phyloP scores from a whole-genome alignment of 106 monocot genomes.

The Agapanthus africanus region DNA sequence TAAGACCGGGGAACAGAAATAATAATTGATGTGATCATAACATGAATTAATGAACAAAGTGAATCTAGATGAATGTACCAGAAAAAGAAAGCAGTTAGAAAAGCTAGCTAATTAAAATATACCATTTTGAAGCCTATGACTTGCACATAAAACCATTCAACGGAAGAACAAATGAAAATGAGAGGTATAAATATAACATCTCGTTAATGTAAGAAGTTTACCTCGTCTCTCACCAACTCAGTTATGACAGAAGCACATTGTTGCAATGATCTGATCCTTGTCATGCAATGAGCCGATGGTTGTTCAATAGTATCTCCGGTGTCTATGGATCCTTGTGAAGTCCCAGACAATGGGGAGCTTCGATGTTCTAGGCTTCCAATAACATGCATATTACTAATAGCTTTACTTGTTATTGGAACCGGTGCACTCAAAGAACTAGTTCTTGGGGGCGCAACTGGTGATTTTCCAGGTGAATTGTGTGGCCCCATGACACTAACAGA shows the following conservation, averaged over 20 bases:
- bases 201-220: constrained; percentile 20
- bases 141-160: too few relatives aligned
- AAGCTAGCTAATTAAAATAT: neutral
- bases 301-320: constrained; percentile 61
- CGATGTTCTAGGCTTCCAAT: constrained; percentile 42
- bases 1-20: too few relatives aligned
- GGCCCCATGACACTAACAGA: constrained; percentile 34
- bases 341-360: constrained; percentile 45
- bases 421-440: constrained; percentile 54
- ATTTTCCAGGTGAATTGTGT: constrained; percentile 44
- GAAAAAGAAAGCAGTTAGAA: neutral
- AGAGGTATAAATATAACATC: too few relatives aligned
- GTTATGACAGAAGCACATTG: constrained; percentile 59
- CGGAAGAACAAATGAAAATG: too few relatives aligned
- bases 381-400: constrained; percentile 9
- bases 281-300: constrained; percentile 53
- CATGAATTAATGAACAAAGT: too few relatives aligned
- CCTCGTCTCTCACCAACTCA: constrained; percentile 78
- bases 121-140: neutral
- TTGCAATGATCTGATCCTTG: constrained; percentile 77
- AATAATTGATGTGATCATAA: too few relatives aligned
- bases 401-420: constrained; percentile 54
- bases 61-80: neutral
- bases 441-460: constrained; percentile 28
- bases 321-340: constrained; percentile 76